Conservation (phyloP, 305 asterid species). For the Salvia sclarea region DNA sequence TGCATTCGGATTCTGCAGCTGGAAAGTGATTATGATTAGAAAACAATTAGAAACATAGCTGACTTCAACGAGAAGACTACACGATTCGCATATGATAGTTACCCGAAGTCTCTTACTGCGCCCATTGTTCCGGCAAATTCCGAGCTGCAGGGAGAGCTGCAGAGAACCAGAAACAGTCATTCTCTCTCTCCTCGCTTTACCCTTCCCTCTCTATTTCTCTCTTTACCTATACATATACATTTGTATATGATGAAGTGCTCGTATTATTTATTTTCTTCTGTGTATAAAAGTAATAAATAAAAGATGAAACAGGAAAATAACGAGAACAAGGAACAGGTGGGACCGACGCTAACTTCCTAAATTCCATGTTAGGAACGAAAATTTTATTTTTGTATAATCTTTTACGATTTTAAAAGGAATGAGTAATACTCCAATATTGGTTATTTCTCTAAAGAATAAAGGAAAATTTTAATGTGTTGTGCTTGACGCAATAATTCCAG, state of each 20-base stretch:
- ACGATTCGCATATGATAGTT: conserved; percentile 4
- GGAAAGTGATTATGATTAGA: conserved; percentile 14
- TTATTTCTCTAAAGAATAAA: neutral
- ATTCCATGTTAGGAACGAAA: neutral
- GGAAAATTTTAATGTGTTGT: no score
- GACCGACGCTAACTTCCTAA: neutral
- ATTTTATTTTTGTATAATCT: neutral
- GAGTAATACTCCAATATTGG: no score
- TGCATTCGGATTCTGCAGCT: conserved; percentile 51
- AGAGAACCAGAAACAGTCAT: conserved; percentile 74
- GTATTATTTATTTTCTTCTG: neutral
- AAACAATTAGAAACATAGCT: conserved; percentile 1
- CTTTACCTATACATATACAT: neutral
- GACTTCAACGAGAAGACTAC: neutral
- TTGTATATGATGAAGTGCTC: neutral
- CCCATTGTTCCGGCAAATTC: conserved; percentile 63
- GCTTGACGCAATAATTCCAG: neutral
- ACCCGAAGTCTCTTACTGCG: conserved; percentile 51
- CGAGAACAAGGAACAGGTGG: neutral
- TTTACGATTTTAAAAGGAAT: no score
- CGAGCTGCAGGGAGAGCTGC: conserved; percentile 70
- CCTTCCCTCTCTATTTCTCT: neutral
- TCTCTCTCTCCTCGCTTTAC: conserved; percentile 20
- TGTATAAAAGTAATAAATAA: neutral
- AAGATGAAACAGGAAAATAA: neutral